Base-by-base conservation (phyloP, 2,329 filamentous ascomycete genomes). In the Alternaria rosae region DNA sequence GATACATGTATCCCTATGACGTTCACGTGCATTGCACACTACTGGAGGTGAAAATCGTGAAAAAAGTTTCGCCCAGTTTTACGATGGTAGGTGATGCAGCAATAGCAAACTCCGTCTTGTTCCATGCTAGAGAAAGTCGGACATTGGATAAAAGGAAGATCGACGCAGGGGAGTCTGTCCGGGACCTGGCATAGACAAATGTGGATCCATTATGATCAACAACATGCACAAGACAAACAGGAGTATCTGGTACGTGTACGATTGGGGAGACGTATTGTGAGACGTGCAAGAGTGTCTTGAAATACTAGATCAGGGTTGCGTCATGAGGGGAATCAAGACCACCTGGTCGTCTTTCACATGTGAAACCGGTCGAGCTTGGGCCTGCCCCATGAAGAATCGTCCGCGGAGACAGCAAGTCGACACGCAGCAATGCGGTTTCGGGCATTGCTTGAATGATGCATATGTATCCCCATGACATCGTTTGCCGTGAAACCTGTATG, bases 391-490 rank as follows among this genome's bases (percentile, higher is more conserved):
- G 48, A 26, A 41, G 42, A 55, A 23, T 42, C 54, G 48, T 21
- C 44, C 25, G 48, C 26, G 43, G 25, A 48, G 38, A 17, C 17
- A 30, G 45, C 52, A 50, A 20, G 38, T 51, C 41, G 57, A 35
- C 38, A 41, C n/a, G 57, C 43, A 55, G 23, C 54, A 50, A 61
- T 35, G n/a, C 41, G 13, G 44, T 25, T 26, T 45, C 28, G 25
- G 38, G n/a, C 42, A 47, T 25, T 12, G 35, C 17, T 45, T 21
- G 45, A 23, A 23, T 43, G 35, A 44, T 42, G 53, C 30, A 50
- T 35, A 17, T 13, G 54, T 57, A 62, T 64, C 54, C 52, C n/a
- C 35, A 67, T 69, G 65, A 69, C 65, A 59, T 59, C 57, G 44
- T 17, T 41, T 28, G n/a, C 17, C 42, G 38, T 57, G 61, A 66